A percentile compares a stretch with the other conserved stretches of the same genome.
Conservation (phyloP, 2,329 filamentous ascomycete genomes). For the Penicillium sp. region DNA sequence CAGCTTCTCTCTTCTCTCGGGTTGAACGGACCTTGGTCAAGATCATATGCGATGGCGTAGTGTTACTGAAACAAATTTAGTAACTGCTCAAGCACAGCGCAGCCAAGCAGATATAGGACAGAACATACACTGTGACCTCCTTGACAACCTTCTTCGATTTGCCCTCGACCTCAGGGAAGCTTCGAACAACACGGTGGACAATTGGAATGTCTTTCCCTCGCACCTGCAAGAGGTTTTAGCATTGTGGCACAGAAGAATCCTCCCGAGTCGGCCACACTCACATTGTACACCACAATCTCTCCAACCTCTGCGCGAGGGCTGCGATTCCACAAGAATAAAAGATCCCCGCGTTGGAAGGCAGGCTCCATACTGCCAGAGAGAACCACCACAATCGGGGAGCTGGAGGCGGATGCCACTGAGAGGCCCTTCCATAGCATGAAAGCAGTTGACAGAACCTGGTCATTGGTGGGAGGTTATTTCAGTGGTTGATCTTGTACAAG, state of each 20-base stretch:
- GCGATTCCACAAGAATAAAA: constrained; percentile 60
- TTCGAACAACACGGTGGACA: constrained; percentile 82
- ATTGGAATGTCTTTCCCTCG: constrained; percentile 87
- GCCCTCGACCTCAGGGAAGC: constrained; percentile 46
- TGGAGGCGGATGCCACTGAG: constrained; percentile 68
- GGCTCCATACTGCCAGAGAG: constrained; percentile 64
- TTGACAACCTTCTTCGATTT: constrained; percentile 31
- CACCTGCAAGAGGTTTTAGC: constrained; percentile 33
- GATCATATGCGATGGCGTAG: constrained; percentile 48
- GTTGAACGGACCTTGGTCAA: constrained; percentile 62
- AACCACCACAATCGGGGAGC: constrained; percentile 62
- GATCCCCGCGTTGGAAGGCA: constrained; percentile 59
- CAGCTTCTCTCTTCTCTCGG: too few relatives aligned
- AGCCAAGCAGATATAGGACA: background rate
- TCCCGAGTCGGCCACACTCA: background rate
- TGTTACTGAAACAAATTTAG: constrained; percentile 14
- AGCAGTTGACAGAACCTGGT: constrained; percentile 65
- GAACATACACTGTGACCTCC: constrained; percentile 26
- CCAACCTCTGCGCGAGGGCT: constrained; percentile 59
- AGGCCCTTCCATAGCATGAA: constrained; percentile 97
- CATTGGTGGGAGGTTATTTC: background rate
- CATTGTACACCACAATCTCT: constrained; percentile 75
- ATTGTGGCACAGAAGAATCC: background rate
- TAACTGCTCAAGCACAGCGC: background rate
- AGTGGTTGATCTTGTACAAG: background rate